Evolutionary conservation across 345 rosid species (phyloP), one percentile per base, ranked within the genome.

Genomic region (Litchi chinensis): DNA sequence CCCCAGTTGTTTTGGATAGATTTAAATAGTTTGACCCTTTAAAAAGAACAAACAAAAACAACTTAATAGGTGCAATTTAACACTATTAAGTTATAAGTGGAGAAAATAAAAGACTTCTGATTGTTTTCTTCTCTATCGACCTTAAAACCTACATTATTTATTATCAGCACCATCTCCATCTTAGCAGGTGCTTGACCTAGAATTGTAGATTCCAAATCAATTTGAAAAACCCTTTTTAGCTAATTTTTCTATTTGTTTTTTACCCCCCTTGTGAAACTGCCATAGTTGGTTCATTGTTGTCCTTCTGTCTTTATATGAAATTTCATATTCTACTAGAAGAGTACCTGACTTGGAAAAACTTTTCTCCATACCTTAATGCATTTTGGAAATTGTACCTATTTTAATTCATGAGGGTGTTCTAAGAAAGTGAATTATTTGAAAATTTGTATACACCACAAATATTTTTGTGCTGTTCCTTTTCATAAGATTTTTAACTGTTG

Each of bases 41-140:
- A 32, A 32, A 32, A 32, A 32, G 37, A 32, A 32, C 37, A 32
- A 32, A 32, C 37, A 32, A 32, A 28, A 32, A 32, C 3, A 32
- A 32, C 3, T 32, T 32, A 32, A 32, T 32, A 32, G 37, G 37
- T 32, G 37, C 37, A 32, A 32, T 32, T 32, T 32, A 32, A 32
- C 4, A 32, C 37, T 3, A 32, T 2, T 32, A 32, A 32, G 3
- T 32, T 32, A 32, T 32, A 32, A 32, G 37, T 32, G 37, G 3
- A 32, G 2, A 32, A 32, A 32, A 32, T 2, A 32, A 32, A 32
- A 1, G 37, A 32, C 2, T 3, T 2, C 37, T 32, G 5, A 59
- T 10, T 62, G 37, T 56, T 43, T 74, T 63, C 21, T 74, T 74
- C 32, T 21, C 65, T 74, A 48, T 37, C 39, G 28, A 32, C 67